These are phyloP conservation scores for Venturia aucupariae DNA, from an alignment of 2,329 filamentous ascomycete species.

Conservation along the genomic window DNA sequence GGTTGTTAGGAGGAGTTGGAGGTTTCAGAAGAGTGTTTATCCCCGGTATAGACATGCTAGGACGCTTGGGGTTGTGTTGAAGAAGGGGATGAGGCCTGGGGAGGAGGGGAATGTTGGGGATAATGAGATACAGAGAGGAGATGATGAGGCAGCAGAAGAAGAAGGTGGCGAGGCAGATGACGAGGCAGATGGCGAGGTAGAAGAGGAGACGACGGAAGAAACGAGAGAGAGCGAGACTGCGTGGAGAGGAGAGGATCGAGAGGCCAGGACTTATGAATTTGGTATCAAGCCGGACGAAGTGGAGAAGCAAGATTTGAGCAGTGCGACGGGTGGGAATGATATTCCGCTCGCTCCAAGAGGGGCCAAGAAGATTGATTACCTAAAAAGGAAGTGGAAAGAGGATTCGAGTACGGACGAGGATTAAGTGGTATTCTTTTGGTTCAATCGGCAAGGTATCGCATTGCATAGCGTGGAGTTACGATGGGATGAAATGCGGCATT, in stretches of 20 bases:
- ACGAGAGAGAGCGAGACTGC: conserved; percentile 27
- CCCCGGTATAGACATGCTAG: conserved; percentile 66
- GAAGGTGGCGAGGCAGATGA: background rate
- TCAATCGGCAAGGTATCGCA: background rate
- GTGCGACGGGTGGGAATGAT: conserved; percentile 9
- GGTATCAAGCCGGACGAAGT: conserved; percentile 12
- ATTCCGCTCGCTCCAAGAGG: background rate
- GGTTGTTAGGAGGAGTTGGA: conserved; percentile 60
- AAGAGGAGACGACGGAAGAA: conserved; percentile 37
- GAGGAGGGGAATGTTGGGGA: conserved; percentile 38
- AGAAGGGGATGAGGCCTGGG: conserved; percentile 19
- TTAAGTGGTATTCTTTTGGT: background rate
- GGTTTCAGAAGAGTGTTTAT: conserved; percentile 58
- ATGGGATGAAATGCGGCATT: background rate
- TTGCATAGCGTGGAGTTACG: background rate
- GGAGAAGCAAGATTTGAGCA: background rate
- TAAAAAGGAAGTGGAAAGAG: conserved; percentile 6
- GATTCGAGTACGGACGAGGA: conserved; percentile 1
- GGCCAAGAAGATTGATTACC: background rate
- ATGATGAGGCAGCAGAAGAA: conserved; percentile 39
- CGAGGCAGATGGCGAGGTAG: conserved; percentile 18
- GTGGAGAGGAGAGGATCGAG: conserved; percentile 41
- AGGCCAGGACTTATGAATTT: conserved; percentile 34
- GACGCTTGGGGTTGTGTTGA: conserved; percentile 51
- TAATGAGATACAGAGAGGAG: conserved; percentile 24